A percentile compares a stretch with the other conserved stretches of the same genome.
phyloP scores from a whole-genome alignment of 768 basidiomycete genomes.

The Gloeostereum incarnatum region DNA sequence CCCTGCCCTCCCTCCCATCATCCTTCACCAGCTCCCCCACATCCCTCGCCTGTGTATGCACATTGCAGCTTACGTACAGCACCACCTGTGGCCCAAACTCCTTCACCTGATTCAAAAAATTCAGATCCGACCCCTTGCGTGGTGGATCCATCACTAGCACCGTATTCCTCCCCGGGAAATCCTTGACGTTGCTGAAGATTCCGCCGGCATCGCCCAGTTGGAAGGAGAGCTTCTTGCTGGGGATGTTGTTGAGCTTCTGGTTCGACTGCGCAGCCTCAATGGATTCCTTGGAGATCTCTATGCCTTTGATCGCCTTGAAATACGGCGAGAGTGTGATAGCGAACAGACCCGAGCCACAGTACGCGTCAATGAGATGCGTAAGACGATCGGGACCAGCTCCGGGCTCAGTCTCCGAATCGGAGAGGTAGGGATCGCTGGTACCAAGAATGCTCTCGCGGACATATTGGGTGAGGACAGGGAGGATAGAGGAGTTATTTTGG shows the following conservation, averaged over 20 bases:
- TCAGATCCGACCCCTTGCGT: constrained; percentile 85
- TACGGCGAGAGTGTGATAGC: constrained; percentile 71
- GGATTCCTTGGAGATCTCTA: constrained; percentile 72
- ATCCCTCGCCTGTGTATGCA: constrained; percentile 88
- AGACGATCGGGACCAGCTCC: constrained; percentile 27
- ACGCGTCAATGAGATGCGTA: constrained; percentile 91
- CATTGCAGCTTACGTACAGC: constrained; percentile 93
- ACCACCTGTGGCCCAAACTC: constrained; percentile 56
- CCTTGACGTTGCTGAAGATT: constrained; percentile 62
- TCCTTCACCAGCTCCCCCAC: constrained; percentile 61
- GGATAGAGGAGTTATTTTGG: constrained; percentile 95
- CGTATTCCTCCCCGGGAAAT: constrained; percentile 59
- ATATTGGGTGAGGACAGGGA: constrained; percentile 77
- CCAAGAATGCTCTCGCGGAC: constrained; percentile 65
- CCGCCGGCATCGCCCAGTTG: constrained; percentile 76
- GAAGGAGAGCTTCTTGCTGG: constrained; percentile 52
- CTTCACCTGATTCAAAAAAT: constrained; percentile 70
- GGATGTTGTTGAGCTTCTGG: constrained; percentile 53
- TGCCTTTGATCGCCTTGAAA: constrained; percentile 76
- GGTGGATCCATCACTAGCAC: constrained; percentile 86
- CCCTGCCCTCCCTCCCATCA: constrained; percentile 24
- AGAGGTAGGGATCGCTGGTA: neutral
- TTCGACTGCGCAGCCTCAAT: constrained; percentile 64
- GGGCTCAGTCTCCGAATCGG: no score
- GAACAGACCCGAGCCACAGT: constrained; percentile 88